Base-by-base conservation (phyloP, 805 yeast species). In the Candida gorgasii region DNA sequence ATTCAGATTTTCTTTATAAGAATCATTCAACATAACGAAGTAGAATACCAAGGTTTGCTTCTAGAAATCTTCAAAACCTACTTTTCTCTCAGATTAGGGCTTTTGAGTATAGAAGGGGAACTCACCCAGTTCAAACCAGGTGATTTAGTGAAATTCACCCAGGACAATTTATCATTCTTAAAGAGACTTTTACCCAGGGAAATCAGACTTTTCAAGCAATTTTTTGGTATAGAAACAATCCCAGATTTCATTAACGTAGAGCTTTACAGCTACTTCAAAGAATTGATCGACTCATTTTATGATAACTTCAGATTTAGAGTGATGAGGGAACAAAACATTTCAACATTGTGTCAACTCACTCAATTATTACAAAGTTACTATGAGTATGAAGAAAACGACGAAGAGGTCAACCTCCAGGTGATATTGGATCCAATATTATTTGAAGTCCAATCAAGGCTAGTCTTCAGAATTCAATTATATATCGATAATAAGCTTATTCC, bases 391-490 rank as follows among this genome's bases (percentile, higher is more conserved):
- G 82, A 76, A n/a, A 12, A 14, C 6, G 65, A 57, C 15, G 50
- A 36, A 30, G 50, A 42, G 7, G 44, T 48, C 8, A 58, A 58
- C 15, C 74, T 75, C 46, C 86, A 82, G 8, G 72, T 70, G 33
- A 62, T 89, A 4, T 82, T 87, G 48, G 78, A 78, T 42, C 90
- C 95, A 0, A 76, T 89, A 8, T 60, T 85, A 18, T 80, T 82
- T 43, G 95, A 86, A 53, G 78, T 84, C 0, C 98, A 92, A 62
- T 75, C 87, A 2, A 70, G 97, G 46, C 69, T 92, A 29, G 83
- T 89, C 2, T 86, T 90, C 60, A 73, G 92, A 51, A 84, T 86
- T 9, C 93, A 88, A 57, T 73, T 77, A 7, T 83, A 76, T 49
- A 79, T 88, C 22, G 92, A 86, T 47, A 78, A 79, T 24, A 80